Base-by-base conservation (phyloP, 495 filamentous ascomycete species). In the Hyaloscypha variabilis region DNA sequence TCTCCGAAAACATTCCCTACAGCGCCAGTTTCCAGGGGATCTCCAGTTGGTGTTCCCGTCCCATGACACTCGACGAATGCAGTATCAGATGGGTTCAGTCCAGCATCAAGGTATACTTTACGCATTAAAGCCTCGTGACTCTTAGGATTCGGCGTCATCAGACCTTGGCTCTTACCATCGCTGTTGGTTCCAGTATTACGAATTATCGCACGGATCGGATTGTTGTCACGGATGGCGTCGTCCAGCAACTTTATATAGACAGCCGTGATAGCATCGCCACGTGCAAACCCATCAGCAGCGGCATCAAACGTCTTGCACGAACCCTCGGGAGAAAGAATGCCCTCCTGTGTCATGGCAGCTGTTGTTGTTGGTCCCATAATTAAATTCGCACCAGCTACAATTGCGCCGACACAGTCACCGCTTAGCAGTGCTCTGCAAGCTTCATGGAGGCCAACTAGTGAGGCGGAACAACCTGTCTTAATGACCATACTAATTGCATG, bases 401-500 rank as follows among this genome's bases (percentile, higher is more conserved):
- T 67, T 51, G 79, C 71, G 0, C 76, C 77, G 10, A 10, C 4
- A 34, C 30, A 34, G 28, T 84, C 82, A 2, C 82, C 80, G 11
- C 82, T 78, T 78, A 89, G 88, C 23, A 96, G 78, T 3, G 90
- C 89, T 67, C 90, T 92, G 71, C 91, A 94, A 61, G 93, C 93
- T 46, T 93, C 77, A 70, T 96, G 83, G 30, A 85, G 67, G 23
- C 81, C 81, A 52, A 78, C 75, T 60, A 85, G 71, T 60, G 88
- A 91, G 6, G 90, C 93, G 1, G 93, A 96, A 72, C 93, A 96
- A 30, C 91, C 92, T 6, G 93, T 96, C 72, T 97, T 93, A 25
- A 93, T 82, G 30, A 88, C 92, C 69, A 91, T 90, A 65, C 90
- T 81, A 29, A 56, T 25, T 34, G 30, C 30, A 10, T 34, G 4